Conservation (phyloP, 148 eudicot genomes). For the Simmondsia chinensis region DNA sequence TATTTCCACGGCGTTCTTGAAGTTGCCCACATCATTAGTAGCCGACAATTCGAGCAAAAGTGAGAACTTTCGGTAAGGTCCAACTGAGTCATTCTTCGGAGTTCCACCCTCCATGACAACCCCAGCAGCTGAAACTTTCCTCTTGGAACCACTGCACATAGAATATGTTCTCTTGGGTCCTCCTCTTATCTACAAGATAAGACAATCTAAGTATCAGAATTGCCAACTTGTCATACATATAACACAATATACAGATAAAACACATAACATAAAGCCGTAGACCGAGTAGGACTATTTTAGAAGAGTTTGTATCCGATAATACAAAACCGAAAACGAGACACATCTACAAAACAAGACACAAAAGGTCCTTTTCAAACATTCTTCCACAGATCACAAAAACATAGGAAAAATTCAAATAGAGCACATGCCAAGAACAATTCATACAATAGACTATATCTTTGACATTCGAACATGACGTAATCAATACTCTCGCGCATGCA, state of each 20-base stretch:
- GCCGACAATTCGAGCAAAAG: slow-evolving; percentile 70
- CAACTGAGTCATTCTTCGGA: slow-evolving; percentile 7
- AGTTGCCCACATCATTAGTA: slow-evolving; percentile 43
- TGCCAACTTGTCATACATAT: too few relatives aligned
- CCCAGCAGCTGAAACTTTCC: slow-evolving; percentile 14
- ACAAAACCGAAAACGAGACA: too few relatives aligned
- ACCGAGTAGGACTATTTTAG: too few relatives aligned
- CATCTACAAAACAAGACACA: too few relatives aligned
- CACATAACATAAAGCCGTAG: too few relatives aligned
- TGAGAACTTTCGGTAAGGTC: slow-evolving; percentile 9
- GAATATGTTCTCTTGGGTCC: slow-evolving; percentile 7
- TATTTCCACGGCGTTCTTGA: slow-evolving; percentile 46
- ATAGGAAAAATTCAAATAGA: slow-evolving; percentile 1
- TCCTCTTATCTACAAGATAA: slow-evolving; percentile 17
- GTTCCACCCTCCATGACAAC: slow-evolving; percentile 33
- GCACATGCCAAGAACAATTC: slow-evolving; percentile 8
- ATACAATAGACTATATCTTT: neutral
- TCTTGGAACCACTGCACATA: slow-evolving; percentile 52
- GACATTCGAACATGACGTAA: neutral
- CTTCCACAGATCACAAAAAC: slow-evolving; percentile 5
- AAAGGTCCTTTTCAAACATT: slow-evolving; percentile 17
- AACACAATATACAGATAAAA: too few relatives aligned
- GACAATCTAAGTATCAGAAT: too few relatives aligned
- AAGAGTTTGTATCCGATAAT: too few relatives aligned
- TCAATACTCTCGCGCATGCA: neutral